Evolutionary conservation across 225 moss, liverwort and hornwort species (phyloP), one percentile per base, ranked within the genome.

Genomic region (Thuidium tamariscinum): DNA sequence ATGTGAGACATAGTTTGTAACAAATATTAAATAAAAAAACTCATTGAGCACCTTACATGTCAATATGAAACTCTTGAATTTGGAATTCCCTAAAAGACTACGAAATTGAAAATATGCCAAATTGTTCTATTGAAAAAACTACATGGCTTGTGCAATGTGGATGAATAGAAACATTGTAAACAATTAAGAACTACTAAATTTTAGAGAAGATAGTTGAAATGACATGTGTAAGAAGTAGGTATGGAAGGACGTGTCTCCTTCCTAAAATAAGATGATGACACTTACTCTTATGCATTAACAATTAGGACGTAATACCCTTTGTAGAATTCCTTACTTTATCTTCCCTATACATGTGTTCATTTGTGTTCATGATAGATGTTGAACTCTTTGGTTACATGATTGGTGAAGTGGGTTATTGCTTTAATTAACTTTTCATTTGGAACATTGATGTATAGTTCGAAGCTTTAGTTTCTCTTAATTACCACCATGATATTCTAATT

Each of bases 401-500:
- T 0, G 0, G 1, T 57, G 5, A 4, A 1, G 2, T 56, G 4
- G 6, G 0, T 25, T 10, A 13, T 0, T 4, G 0, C 15, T 54
- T 22, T 25, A 7, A 36, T 55, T 54, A 7, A 39, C 7, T 10
- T 16, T 11, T 27, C 9, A 9, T 16, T 11, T 0, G 4, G 1
- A 27, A 27, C 5, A 18, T 27, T 27, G 3, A 39, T 12, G 7
- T 11, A 5, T 39, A 18, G 5, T 27, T 54, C 4, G 1, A 36
- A 0, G 5, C 9, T 36, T 54, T 16, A 36, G 3, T 76, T 51
- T 76, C 1, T 52, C 5, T n/a, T n/a, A 10, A 23, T 5, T 5
- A n/a, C 21, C 1, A 54, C 16, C 0, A 16, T 15, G 14, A 2
- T 2, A 15, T 36, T n/a, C 14, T 22, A 52, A n/a, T 74, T 51